A percentile compares a stretch with the other conserved stretches of the same genome.
phyloP scores from a whole-genome alignment of 2,329 filamentous ascomycete species.

The Curvularia sp. region DNA sequence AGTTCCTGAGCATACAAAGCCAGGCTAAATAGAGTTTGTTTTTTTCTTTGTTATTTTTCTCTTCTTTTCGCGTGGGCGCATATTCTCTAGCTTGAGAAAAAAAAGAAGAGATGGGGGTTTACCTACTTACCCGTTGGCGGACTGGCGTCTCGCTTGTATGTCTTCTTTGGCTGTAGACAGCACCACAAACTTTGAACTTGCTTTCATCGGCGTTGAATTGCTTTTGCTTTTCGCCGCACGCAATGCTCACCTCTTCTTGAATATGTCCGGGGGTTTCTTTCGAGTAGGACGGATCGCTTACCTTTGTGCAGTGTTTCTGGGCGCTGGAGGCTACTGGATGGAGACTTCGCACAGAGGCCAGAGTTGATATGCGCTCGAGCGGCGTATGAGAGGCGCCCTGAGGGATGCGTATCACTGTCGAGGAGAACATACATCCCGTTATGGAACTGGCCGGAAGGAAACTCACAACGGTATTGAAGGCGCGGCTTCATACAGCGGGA shows the following conservation, averaged over 20 bases:
- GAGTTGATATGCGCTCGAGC: not conserved
- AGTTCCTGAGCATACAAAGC: not conserved
- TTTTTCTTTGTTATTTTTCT: not conserved
- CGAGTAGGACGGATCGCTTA: too few species aligned
- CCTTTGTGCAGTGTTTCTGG: not conserved
- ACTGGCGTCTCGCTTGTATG: constrained; percentile 8
- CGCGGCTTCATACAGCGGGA: not conserved
- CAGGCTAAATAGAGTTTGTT: not conserved
- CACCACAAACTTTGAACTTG: constrained; percentile 6
- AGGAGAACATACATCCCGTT: not conserved
- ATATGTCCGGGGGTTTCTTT: not conserved
- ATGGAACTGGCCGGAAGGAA: not conserved
- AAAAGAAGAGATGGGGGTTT: not conserved
- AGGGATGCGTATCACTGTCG: too few species aligned
- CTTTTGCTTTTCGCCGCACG: not conserved
- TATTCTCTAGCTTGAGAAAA: not conserved
- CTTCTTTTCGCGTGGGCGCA: not conserved
- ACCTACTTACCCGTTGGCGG: not conserved
- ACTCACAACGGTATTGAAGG: not conserved
- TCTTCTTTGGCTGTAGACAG: constrained; percentile 6
- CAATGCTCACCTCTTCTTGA: not conserved
- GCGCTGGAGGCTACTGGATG: not conserved
- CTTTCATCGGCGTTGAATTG: not conserved
- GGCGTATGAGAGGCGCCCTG: too few species aligned
- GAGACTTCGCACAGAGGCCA: not conserved